These are phyloP conservation scores for Trypethelium eluteriae DNA, from an alignment of 495 filamentous ascomycete species.

Conservation along the genomic window DNA sequence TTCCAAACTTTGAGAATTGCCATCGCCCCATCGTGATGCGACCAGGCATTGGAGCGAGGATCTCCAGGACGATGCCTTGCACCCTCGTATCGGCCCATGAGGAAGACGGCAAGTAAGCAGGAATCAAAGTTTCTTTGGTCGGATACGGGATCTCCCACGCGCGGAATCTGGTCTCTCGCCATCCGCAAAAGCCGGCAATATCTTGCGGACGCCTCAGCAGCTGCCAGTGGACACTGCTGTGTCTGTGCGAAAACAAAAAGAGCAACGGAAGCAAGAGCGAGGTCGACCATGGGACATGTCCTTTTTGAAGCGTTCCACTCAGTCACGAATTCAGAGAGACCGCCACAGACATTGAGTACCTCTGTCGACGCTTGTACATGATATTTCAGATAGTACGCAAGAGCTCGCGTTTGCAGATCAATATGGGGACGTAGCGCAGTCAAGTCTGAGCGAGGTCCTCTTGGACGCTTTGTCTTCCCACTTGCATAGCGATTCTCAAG, in stretches of 20 bases:
- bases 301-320: slow-evolving; percentile 9
- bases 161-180: neutral
- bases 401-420: slow-evolving; percentile 15
- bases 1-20: slow-evolving; percentile 29
- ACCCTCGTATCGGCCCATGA: slow-evolving; percentile 32
- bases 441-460: slow-evolving; percentile 31
- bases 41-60: neutral
- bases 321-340: slow-evolving; percentile 14
- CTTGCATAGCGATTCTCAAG: slow-evolving; percentile 31
- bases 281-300: slow-evolving; percentile 24
- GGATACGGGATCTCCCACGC: neutral
- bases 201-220: slow-evolving; percentile 21
- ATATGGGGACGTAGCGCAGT: slow-evolving; percentile 20
- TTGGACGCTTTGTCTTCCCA: slow-evolving; percentile 29
- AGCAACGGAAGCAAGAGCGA: slow-evolving; percentile 27
- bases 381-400: slow-evolving; percentile 25
- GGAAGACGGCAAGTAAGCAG: slow-evolving; percentile 27
- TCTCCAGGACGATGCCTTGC: slow-evolving; percentile 14
- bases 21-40: slow-evolving; percentile 29
- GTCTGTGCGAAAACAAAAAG: slow-evolving; percentile 27
- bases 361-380: slow-evolving; percentile 20
- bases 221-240: slow-evolving; percentile 25
- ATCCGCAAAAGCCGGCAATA: slow-evolving; percentile 20
- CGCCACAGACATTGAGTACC: slow-evolving; percentile 11
- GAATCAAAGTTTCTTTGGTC: slow-evolving; percentile 22